Percentiles rank a stretch among this genome's conserved stretches.
Evolutionary conservation across 2,329 filamentous ascomycete species (phyloP).

Genomic region (Pseudogymnoascus sp.): DNA sequence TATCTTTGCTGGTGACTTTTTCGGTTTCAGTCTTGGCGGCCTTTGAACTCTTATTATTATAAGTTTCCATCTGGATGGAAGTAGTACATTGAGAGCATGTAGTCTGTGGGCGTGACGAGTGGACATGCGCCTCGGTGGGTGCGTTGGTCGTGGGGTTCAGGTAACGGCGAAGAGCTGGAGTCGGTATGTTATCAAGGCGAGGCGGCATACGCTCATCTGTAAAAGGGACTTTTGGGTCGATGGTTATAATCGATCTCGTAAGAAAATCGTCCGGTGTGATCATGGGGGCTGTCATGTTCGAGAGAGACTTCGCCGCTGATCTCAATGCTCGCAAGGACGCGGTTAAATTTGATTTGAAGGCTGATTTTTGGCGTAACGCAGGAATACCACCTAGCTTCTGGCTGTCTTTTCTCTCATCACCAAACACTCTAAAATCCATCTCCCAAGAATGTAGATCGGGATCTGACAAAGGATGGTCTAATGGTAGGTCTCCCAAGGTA

Average conservation of each 20-base stretch:
- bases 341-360: constrained; percentile 62
- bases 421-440: constrained; percentile 42
- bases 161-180: constrained; percentile 58
- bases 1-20: constrained; percentile 23
- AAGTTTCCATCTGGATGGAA: constrained; percentile 66
- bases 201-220: constrained; percentile 60
- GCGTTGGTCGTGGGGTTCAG: constrained; percentile 53
- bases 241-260: constrained; percentile 58
- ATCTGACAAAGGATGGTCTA: constrained; percentile 44
- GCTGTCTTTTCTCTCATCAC: constrained; percentile 16
- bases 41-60: constrained; percentile 45
- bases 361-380: constrained; percentile 28
- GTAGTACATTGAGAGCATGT: constrained; percentile 45
- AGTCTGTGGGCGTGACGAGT: constrained; percentile 28
- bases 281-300: constrained; percentile 52
- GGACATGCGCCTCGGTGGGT: constrained; percentile 35
- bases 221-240: constrained; percentile 58
- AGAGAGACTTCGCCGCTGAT: constrained; percentile 57
- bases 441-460: constrained; percentile 35
- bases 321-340: constrained; percentile 49
- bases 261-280: constrained; percentile 60
- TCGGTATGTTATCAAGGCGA: constrained; percentile 54
- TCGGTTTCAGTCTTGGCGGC: constrained; percentile 32
- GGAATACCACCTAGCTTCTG: constrained; percentile 7
- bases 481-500: constrained; percentile 40